Conservation (phyloP, 257 asterid species). For the Primulina eburnea region DNA sequence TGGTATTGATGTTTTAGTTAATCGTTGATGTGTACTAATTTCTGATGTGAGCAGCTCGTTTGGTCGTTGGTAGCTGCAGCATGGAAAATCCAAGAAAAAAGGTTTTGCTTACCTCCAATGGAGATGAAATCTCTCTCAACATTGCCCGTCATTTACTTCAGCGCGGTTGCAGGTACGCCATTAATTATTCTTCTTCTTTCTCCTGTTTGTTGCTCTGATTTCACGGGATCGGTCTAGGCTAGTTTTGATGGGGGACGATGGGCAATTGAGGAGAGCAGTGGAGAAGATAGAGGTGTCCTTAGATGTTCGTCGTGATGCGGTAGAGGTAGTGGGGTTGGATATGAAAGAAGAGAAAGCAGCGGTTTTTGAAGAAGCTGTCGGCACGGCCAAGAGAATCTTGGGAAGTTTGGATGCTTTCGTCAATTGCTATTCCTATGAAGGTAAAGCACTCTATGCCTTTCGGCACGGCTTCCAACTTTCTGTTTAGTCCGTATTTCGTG, state of each 20-base stretch:
- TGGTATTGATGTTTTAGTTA: too few relatives aligned
- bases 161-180: constrained; percentile 73
- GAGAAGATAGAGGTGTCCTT: constrained; percentile 48
- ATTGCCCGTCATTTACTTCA: constrained; percentile 69
- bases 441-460: constrained; percentile 24
- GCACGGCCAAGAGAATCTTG: constrained; percentile 46
- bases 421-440: constrained; percentile 80
- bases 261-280: constrained; percentile 47
- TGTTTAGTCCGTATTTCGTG: too few relatives aligned
- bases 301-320: not conserved
- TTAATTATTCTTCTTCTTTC: not conserved
- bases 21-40: too few relatives aligned
- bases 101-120: constrained; percentile 80
- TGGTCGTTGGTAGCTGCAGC: not conserved
- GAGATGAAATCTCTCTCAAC: constrained; percentile 65
- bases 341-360: constrained; percentile 67
- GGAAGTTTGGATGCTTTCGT: constrained; percentile 77
- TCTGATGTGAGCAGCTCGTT: too few relatives aligned
- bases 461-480: too few relatives aligned
- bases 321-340: constrained; percentile 41
- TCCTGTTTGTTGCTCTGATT: not conserved
- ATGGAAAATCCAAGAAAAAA: constrained; percentile 57
- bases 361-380: constrained; percentile 61
- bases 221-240: constrained; percentile 35
- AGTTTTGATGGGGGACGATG: constrained; percentile 78